Base-by-base conservation (phyloP, 1,284 basidiomycete species). In the Tilletia indica region DNA sequence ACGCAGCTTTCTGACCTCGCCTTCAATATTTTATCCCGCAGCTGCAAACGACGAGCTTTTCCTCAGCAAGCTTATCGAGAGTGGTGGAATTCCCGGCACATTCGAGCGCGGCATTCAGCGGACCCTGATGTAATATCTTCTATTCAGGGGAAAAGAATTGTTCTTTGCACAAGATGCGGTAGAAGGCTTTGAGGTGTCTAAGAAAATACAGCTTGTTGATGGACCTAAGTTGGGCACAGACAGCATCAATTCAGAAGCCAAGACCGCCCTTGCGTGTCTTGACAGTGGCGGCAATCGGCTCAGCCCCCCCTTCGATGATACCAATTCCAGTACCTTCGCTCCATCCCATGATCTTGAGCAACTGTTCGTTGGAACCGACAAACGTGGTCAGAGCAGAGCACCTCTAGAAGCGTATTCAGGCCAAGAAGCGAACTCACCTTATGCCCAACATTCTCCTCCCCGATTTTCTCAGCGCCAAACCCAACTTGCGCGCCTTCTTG, bases 321-420 rank as follows among this genome's bases (percentile, higher is more conserved):
- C 82, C 82, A 12, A 83, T 76, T 6, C 82, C 82, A 36, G 70
- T 72, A 51, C 82, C 82, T 56, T 80, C 78, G 14, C 71, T 74
- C 82, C 82, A 83, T 19, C 82, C 82, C 82, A 83, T 83, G 25
- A 78, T 79, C 4, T 76, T 74, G 45, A 83, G 76, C 49, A 83
- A 72, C 68, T 72, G 71, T 25, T 38, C 25, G 25, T 21, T 34
- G 25, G 34, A 16, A 68, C n/a, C 6, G 36, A 19, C 31, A 19
- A 11, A 19, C 34, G 58, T 31, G 58, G 16, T 61, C 34, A 38
- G 58, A 9, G 11, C 8, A 45, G 67, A 4, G 25, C 21, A 47
- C 45, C 25, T 8, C 45, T 4, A 47, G n/a, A n/a, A 54, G n/a
- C n/a, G n/a, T n/a, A n/a, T 54, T 31, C 25, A 31, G 25, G 2